phyloP scores from a whole-genome alignment of 2,329 filamentous ascomycete species.

The Exophiala lecanii-corni region DNA sequence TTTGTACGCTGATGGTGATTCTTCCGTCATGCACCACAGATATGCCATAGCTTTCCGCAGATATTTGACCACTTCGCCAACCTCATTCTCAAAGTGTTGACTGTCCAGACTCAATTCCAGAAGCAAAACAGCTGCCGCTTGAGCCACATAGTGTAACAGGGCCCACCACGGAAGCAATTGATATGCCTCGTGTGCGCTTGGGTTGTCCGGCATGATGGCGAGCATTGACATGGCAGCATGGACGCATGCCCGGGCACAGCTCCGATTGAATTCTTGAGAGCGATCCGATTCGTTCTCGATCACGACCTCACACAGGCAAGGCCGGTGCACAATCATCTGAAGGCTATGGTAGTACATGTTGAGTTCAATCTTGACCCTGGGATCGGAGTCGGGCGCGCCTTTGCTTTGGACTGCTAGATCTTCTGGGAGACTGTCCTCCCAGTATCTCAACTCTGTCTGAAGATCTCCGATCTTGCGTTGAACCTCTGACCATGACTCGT shows the following conservation, averaged over 20 bases:
- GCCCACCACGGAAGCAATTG: constrained; percentile 28
- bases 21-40: constrained; percentile 18
- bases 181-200: constrained; percentile 22
- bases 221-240: constrained; percentile 26
- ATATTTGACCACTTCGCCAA: constrained; percentile 19
- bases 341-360: constrained; percentile 28
- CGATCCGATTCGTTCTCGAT: constrained; percentile 26
- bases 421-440: constrained; percentile 14
- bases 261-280: constrained; percentile 19
- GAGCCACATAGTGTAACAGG: constrained; percentile 29
- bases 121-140: constrained; percentile 27
- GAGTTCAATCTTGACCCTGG: constrained; percentile 23
- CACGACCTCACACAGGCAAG: constrained; percentile 27
- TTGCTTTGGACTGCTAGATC: constrained; percentile 11
- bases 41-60: constrained; percentile 28
- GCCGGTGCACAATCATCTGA: constrained; percentile 28
- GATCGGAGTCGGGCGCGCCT: constrained; percentile 11
- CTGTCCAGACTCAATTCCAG: constrained; percentile 26
- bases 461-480: constrained; percentile 17
- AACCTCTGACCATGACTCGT: constrained; percentile 15
- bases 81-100: constrained; percentile 23
- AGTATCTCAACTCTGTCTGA: constrained; percentile 16
- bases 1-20: constrained; percentile 16
- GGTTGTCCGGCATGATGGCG: constrained; percentile 26
- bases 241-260: constrained; percentile 25